Evolutionary conservation across 208 protist species (phyloP), one percentile per base, ranked within the genome.

Genomic region (Leishmania aethiopica): DNA sequence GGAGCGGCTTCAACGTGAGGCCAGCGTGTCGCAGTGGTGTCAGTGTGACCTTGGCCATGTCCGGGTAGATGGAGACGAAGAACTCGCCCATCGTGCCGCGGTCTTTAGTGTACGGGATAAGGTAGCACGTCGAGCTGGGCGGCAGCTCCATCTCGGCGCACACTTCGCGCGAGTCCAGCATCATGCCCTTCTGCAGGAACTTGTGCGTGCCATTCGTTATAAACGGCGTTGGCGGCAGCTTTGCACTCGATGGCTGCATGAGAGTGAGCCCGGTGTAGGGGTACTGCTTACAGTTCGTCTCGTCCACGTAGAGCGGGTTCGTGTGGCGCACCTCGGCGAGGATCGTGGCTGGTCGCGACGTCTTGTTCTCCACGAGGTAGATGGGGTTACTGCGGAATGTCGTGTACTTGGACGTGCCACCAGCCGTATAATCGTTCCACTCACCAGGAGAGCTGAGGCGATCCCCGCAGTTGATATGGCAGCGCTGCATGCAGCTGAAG

Each of bases 361-460:
- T 89, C 75, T 93, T 93, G 87, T 97, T 97, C 89, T 95, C 90
- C 75, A 97, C 86, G 13, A 95, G 86, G 82, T 94, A 97, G 77
- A 95, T 94, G 55, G 94, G 94, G 83, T 97, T 97, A 77, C 86
- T 92, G 78, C 92, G 94, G 90, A 95, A 95, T n/a, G 91, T 93
- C 25, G 94, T 96, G 86, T 91, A 95, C 87, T 93, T 94, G 78
- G 91, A 88, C 62, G 87, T 92, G 62, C 94, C 94, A 67, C 94
- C 94, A 13, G 83, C 83, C 6, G 89, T 95, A 70, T 85, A 87
- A 53, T 88, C 84, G 82, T 87, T 92, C 92, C 94, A 97, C 81
- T 94, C 86, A 3, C 94, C 94, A 8, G 86, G 84, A 35, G 88
- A 84, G 70, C 80, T 95, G 73, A 94, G 86, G n/a, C 92, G 93